These are phyloP conservation scores for Irpex rosettiformis DNA, from an alignment of 1,284 basidiomycete species.

Conservation along the genomic window DNA sequence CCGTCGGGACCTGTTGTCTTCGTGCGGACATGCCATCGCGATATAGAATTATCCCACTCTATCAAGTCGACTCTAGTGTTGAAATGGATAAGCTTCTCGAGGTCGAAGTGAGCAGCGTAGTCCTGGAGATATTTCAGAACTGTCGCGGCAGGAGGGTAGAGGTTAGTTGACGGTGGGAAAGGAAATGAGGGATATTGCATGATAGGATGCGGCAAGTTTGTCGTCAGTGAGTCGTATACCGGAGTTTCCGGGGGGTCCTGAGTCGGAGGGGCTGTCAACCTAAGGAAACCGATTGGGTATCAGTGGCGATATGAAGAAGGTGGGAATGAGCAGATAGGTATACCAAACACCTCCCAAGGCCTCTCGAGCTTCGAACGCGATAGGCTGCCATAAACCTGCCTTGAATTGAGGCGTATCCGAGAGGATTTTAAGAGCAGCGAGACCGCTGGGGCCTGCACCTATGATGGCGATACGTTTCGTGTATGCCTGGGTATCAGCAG, in stretches of 20 bases:
- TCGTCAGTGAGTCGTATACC: conserved; percentile 71
- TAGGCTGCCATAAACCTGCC: conserved; percentile 51
- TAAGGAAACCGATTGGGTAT: conserved; percentile 22
- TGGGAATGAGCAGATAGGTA: too few relatives aligned
- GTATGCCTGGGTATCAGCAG: not conserved
- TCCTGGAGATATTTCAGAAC: conserved; percentile 61
- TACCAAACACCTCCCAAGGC: conserved; percentile 74
- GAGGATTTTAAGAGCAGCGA: conserved; percentile 62
- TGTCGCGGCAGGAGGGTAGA: conserved; percentile 56
- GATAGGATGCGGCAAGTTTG: conserved; percentile 72
- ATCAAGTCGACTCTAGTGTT: conserved; percentile 44
- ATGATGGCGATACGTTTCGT: conserved; percentile 54
- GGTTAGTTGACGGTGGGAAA: conserved; percentile 66
- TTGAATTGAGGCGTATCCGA: conserved; percentile 54
- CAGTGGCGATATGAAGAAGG: too few relatives aligned
- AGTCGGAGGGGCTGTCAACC: conserved; percentile 48
- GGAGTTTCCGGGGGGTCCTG: conserved; percentile 63
- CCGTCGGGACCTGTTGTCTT: conserved; percentile 21
- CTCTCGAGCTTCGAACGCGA: conserved; percentile 59
- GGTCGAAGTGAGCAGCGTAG: conserved; percentile 55
- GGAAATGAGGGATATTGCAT: conserved; percentile 64
- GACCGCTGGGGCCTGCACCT: conserved; percentile 65
- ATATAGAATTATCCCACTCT: conserved; percentile 32
- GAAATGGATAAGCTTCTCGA: conserved; percentile 53
- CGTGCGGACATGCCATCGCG: conserved; percentile 44